Evolutionary conservation across 768 basidiomycete species (phyloP), one percentile per base, ranked within the genome.

Genomic region (Podaxis rugospora): DNA sequence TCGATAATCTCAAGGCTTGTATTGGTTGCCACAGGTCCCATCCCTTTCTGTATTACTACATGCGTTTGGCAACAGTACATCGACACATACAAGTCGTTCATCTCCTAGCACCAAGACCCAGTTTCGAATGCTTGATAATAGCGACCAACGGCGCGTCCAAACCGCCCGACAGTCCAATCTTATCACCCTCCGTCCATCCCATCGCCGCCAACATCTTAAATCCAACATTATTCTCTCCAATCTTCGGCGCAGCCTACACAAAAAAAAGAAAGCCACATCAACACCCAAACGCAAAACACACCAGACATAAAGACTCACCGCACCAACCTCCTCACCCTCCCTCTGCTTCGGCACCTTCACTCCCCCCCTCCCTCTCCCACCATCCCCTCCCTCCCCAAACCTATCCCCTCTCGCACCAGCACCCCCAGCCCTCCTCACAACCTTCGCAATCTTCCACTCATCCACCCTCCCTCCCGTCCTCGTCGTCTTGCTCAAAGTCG

Each of bases 261-360:
- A 60, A 18, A 28, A 13, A 23, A 23, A 21, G 1, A 21, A 21
- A 21, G 25, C 21, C 4, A 13, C 51, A 6, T 60, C 21, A 66
- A 44, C 25, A 52, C 39, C 21, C 44, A 49, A 23, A 23, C n/a
- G 0, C 27, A 32, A 47, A 54, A 25, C 10, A 56, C 23, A 55
- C 10, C 10, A 35, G 25, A 23, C 47, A 37, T 1, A 52, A 60
- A 37, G 47, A 69, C 82, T 25, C 53, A 84, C 86, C 78, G 88
- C 88, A 14, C 95, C 95, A 50, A 97, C 93, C 64, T 88, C 87
- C 54, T 95, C 93, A 27, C 95, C 95, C 36, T 97, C 95, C 51
- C 75, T 78, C 57, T 90, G 89, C 60, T 76, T 76, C 18, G 84
- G 81, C 60, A 78, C 67, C 51, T 52, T 64, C 21, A 42, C 21